Base-by-base conservation (phyloP, 2,329 filamentous ascomycete genomes). In the Epichloe hybrida region DNA sequence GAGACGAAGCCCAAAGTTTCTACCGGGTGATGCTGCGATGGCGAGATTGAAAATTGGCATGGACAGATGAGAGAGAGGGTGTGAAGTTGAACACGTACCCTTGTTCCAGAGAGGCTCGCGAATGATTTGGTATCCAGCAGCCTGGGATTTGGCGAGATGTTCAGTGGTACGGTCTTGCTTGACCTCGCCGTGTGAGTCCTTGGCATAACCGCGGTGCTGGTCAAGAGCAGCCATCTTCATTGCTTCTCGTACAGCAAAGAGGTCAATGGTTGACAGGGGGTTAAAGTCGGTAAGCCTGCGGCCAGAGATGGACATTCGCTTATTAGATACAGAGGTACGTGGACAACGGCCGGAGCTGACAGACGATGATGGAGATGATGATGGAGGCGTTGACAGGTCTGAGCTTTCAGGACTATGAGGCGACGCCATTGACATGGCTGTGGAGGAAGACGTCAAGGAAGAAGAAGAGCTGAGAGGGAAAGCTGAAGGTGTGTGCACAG, bases 81-180 rank as follows among this genome's bases (percentile, higher is more conserved):
- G 46, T 41, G 50, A 46, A 46, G 12, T 7, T 11, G 5, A 42
- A 5, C 13, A 64, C 67, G 62, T 68, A 81, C 80, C 79, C 72
- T 81, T 82, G 62, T 83, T 83, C 78, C 79, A 83, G 46, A 77
- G 69, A 54, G 80, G 78, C 64, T 83, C 77, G 48, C 72, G 69
- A 52, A 83, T 69, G 52, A 83, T 68, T 65, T 83, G 80, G 64
- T 80, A 80, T 57, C 79, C 80, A 54, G 68, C 68, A 55, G 80
- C 79, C 57, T 72, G 65, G 51, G 67, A 63, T 60, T 77, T 65
- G 45, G 71, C 56, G 46, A 79, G 58, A 62, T 81, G 79, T 55
- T 81, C 72, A 44, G 77, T 80, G 49, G 68, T 59, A 42, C 66
- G 64, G 55, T 70, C 62, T 60, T 83, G 80, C 55, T 75, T 69